These are phyloP conservation scores for Cryptococcus sp. DNA, from an alignment of 1,284 basidiomycete genomes.

Conservation along the genomic window DNA sequence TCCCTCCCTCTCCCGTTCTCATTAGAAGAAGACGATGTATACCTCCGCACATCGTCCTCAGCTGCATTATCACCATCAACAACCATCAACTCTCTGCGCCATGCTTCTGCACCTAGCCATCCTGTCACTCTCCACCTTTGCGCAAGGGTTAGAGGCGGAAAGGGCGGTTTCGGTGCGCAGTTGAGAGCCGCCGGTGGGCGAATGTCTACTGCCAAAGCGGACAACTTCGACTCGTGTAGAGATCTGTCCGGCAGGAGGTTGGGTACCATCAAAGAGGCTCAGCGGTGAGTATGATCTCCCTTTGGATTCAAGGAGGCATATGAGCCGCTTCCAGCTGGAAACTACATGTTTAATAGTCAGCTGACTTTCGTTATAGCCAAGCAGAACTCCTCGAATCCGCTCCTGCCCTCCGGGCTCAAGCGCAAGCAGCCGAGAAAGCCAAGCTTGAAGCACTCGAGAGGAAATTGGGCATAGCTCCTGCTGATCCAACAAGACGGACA, in stretches of 20 bases:
- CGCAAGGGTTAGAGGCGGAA: constrained; percentile 74
- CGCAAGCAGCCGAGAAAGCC: constrained; percentile 74
- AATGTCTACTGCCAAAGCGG: constrained; percentile 94
- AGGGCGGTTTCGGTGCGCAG: constrained; percentile 96
- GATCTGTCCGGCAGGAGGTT: constrained; percentile 87
- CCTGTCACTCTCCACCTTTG: constrained; percentile 47
- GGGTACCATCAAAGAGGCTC: constrained; percentile 93
- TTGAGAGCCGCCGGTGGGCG: constrained; percentile 93
- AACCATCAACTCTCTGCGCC: constrained; percentile 17
- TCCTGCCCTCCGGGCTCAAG: constrained; percentile 75
- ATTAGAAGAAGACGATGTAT: constrained; percentile 17
- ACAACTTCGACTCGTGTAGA: constrained; percentile 91
- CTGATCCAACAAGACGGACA: constrained; percentile 2
- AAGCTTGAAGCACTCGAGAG: constrained; percentile 84
- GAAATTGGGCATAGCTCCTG: constrained; percentile 67
- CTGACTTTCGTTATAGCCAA: constrained; percentile 59
- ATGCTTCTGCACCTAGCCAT: constrained; percentile 17
- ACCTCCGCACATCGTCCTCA: constrained; percentile 41
- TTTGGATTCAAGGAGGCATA: background rate
- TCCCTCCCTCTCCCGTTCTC: constrained; percentile 17
- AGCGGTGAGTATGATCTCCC: constrained; percentile 63
- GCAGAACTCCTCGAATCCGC: constrained; percentile 86
- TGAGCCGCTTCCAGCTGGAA: background rate
- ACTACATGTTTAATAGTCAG: background rate
- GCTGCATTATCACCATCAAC: constrained; percentile 23